Percentiles rank a stretch among this genome's conserved stretches.
Conservation (phyloP, 306 rosid genomes). For the Purshia tridentata region DNA sequence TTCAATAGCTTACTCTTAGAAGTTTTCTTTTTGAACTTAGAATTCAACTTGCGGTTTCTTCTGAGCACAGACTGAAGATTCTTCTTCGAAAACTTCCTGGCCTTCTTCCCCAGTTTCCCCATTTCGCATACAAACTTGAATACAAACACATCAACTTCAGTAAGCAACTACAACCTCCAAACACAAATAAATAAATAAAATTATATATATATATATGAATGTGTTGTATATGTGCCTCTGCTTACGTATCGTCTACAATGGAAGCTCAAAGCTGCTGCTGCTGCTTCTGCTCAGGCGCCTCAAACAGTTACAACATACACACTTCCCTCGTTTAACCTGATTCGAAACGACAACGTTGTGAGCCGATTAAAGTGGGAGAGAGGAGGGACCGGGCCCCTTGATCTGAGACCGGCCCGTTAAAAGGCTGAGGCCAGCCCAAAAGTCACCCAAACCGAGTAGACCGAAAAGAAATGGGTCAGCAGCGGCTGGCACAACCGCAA, state of each 20-base stretch:
- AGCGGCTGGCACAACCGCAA: no score
- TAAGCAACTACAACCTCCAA: background rate
- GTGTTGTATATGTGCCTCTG: background rate
- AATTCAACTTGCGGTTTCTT: constrained; percentile 62
- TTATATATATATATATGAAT: no score
- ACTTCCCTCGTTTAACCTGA: constrained; percentile 6
- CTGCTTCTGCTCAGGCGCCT: background rate
- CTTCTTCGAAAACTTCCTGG: constrained; percentile 91
- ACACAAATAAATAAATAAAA: no score
- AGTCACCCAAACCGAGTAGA: background rate
- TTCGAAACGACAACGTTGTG: background rate
- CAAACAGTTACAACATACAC: background rate
- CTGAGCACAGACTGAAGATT: constrained; percentile 77
- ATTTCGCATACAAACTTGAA: constrained; percentile 26
- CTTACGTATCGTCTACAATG: background rate
- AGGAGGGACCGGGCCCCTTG: background rate
- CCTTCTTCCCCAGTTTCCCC: constrained; percentile 93
- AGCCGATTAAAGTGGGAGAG: no score
- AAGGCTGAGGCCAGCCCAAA: background rate
- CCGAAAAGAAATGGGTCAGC: no score
- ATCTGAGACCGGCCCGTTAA: background rate
- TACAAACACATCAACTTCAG: background rate
- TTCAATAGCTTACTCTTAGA: constrained; percentile 56
- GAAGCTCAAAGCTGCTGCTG: background rate
- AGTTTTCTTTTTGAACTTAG: constrained; percentile 77